A percentile compares a stretch with the other conserved stretches of the same genome.
phyloP scores from a whole-genome alignment of 1,139 yeast species.

The Magnusiomyces sp. region DNA sequence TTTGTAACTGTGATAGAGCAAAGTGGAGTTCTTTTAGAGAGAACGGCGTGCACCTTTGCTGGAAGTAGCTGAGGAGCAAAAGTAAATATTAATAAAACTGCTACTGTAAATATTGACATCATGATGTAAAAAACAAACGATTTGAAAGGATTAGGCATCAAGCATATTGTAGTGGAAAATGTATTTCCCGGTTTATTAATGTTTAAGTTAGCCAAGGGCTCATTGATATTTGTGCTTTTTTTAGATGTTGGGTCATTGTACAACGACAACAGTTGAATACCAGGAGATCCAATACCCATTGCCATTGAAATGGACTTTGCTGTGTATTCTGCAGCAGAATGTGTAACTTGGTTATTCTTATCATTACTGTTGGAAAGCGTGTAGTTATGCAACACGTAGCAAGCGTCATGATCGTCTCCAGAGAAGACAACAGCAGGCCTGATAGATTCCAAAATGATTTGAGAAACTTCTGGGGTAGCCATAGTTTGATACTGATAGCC shows the following conservation, averaged over 20 bases:
- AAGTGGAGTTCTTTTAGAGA: not conserved
- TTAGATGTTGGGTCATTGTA: conserved; percentile 14
- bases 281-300: conserved; percentile 78
- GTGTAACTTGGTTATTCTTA: conserved; percentile 10
- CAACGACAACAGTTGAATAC: conserved; percentile 71
- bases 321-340: conserved; percentile 60
- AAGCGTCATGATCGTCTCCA: conserved; percentile 96
- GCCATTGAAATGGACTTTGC: conserved; percentile 90
- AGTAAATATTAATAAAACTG: conserved; percentile 15
- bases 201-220: not conserved
- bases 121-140: conserved; percentile 33
- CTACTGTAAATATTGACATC: conserved; percentile 18
- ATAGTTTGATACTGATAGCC: conserved; percentile 81
- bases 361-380: conserved; percentile 2
- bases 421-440: conserved; percentile 67
- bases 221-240: conserved; percentile 5
- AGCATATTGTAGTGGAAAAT: conserved; percentile 44
- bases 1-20: not conserved
- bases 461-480: conserved; percentile 49
- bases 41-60: not conserved
- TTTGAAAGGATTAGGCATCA: conserved; percentile 59
- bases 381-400: conserved; percentile 61
- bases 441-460: conserved; percentile 45
- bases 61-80: conserved; percentile 17
- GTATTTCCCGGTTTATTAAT: conserved; percentile 3